Evolutionary conservation across 768 basidiomycete species (phyloP).

Genomic region (Kwoniella pini): DNA sequence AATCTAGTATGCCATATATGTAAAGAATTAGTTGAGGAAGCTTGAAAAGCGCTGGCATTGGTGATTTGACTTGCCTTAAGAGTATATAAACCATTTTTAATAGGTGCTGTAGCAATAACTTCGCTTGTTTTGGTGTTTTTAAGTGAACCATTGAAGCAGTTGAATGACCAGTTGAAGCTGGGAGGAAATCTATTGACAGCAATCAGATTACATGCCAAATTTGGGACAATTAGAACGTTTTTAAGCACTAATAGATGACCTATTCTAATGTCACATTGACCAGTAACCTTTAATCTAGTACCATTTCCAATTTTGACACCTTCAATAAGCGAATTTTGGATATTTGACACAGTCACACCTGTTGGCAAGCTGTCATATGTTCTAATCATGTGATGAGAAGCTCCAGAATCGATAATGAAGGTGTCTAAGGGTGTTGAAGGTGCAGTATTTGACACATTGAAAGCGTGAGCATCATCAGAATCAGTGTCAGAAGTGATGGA

Average conservation of each 20-base stretch:
- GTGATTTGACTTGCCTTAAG: conserved; percentile 9
- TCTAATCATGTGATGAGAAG: conserved; percentile 21
- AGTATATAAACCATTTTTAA: not conserved
- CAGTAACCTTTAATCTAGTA: not conserved
- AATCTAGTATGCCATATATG: not conserved
- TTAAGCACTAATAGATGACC: not conserved
- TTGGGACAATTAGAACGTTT: conserved; percentile 2
- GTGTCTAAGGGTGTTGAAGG: not conserved
- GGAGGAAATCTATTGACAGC: conserved; percentile 10
- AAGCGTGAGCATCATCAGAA: too few relatives aligned
- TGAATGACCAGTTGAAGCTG: not conserved
- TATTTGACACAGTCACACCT: not conserved
- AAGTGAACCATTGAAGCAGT: not conserved
- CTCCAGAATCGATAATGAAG: conserved; percentile 21
- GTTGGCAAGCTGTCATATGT: not conserved
- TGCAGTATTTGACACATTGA: not conserved
- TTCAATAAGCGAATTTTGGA: too few relatives aligned
- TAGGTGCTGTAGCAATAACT: not conserved
- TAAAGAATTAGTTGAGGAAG: conserved; percentile 4
- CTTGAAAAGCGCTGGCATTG: not conserved
- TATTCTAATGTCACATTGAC: conserved; percentile 1
- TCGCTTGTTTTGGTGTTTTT: too few relatives aligned
- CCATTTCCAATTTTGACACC: conserved; percentile 15
- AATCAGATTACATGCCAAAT: conserved; percentile 4
- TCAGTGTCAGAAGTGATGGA: too few relatives aligned